Evolutionary conservation across 2,329 filamentous ascomycete genomes (phyloP).

Genomic region (Aspergillus hortae): DNA sequence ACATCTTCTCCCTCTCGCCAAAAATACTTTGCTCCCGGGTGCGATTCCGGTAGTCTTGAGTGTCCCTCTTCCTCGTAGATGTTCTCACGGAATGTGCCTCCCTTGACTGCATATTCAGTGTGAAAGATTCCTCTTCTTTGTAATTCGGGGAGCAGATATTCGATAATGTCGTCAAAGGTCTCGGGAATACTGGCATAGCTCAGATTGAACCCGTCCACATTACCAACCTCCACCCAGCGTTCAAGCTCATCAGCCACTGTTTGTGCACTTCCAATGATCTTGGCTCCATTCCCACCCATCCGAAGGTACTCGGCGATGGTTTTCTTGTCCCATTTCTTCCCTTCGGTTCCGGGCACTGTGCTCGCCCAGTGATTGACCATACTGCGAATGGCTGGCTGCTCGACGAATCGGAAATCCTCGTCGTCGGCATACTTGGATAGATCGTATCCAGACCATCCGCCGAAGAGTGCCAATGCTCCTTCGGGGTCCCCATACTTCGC

Average conservation of each 20-base stretch:
- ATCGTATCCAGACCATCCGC: slow-evolving; percentile 48
- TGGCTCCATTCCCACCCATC: slow-evolving; percentile 33
- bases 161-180: slow-evolving; percentile 35
- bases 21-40: slow-evolving; percentile 34
- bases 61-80: slow-evolving; percentile 31
- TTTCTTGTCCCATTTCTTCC: slow-evolving; percentile 37
- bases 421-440: slow-evolving; percentile 42
- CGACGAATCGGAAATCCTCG: slow-evolving; percentile 44
- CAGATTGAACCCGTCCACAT: slow-evolving; percentile 36
- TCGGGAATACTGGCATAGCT: slow-evolving; percentile 33
- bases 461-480: slow-evolving; percentile 44
- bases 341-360: slow-evolving; percentile 40
- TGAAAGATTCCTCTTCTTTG: slow-evolving; percentile 36
- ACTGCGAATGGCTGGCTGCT: slow-evolving; percentile 40
- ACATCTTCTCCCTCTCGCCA: slow-evolving; percentile 33
- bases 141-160: slow-evolving; percentile 31
- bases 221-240: slow-evolving; percentile 32
- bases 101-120: slow-evolving; percentile 32
- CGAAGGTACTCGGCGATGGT: slow-evolving; percentile 33
- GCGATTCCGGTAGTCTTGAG: slow-evolving; percentile 29
- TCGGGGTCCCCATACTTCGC: slow-evolving; percentile 44
- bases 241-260: slow-evolving; percentile 38
- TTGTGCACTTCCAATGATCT: slow-evolving; percentile 33
- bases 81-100: slow-evolving; percentile 39
- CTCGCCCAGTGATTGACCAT: slow-evolving; percentile 46